Conservation (phyloP, 768 basidiomycete species). For the Leccinum subgranulosum region DNA sequence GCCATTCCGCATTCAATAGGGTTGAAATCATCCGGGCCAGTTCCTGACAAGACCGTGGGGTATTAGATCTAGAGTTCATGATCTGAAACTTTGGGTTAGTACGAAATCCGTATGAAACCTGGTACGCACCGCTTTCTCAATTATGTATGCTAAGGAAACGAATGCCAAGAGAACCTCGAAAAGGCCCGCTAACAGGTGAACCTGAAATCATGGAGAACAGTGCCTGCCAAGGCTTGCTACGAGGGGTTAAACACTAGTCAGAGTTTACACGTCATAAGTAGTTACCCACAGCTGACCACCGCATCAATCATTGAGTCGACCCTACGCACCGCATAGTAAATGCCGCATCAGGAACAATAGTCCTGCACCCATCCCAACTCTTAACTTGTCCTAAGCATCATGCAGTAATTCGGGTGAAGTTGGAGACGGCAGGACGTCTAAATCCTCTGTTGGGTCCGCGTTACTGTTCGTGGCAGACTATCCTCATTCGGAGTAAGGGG, state of each 20-base stretch:
- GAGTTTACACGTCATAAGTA: no score
- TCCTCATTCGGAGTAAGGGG: not conserved
- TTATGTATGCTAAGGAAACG: not conserved
- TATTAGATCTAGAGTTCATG: not conserved
- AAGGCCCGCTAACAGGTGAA: not conserved
- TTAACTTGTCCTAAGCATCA: not conserved
- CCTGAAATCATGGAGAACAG: no score
- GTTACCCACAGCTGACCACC: no score
- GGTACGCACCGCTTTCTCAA: no score
- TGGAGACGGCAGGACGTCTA: not conserved
- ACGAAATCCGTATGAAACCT: no score
- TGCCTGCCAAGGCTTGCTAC: no score
- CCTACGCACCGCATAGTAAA: not conserved
- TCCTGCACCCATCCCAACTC: not conserved
- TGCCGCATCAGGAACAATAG: not conserved
- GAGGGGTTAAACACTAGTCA: no score
- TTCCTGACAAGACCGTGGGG: no score
- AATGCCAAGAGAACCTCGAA: not conserved
- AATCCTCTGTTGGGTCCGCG: not conserved
- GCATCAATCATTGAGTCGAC: no score
- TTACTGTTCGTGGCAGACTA: not conserved
- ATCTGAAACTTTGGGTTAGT: not conserved
- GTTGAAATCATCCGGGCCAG: no score
- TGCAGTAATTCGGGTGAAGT: not conserved
- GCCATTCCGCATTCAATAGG: no score